These are phyloP conservation scores for Nakazawaea populi DNA, from an alignment of 805 yeast species.

Conservation along the genomic window DNA sequence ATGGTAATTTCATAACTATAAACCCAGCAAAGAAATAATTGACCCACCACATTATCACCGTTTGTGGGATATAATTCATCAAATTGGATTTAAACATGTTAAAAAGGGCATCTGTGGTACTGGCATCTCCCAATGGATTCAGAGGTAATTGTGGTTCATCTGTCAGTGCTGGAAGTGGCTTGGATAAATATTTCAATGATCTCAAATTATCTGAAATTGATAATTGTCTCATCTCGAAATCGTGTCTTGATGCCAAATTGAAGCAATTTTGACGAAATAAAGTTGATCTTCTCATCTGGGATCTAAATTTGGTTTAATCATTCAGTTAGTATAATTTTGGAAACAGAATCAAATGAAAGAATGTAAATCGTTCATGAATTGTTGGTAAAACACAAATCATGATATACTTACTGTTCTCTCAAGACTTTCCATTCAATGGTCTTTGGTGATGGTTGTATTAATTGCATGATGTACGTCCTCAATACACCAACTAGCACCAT, in stretches of 20 bases:
- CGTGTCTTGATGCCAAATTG: conserved; percentile 40
- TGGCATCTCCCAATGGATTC: conserved; percentile 69
- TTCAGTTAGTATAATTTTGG: no score
- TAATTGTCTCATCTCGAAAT: conserved; percentile 48
- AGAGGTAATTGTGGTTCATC: conserved; percentile 29
- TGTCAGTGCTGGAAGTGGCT: conserved; percentile 36
- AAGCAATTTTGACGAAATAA: conserved; percentile 49
- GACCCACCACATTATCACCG: conserved; percentile 94
- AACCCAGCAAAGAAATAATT: conserved; percentile 90
- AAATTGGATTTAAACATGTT: conserved; percentile 76
- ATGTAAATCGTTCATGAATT: no score
- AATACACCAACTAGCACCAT: conserved; percentile 85
- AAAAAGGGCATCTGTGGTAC: conserved; percentile 65
- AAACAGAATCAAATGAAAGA: no score
- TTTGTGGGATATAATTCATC: conserved; percentile 85
- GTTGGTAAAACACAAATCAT: neutral
- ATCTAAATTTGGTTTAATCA: conserved; percentile 21
- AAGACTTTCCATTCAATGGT: conserved; percentile 43
- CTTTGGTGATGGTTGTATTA: conserved; percentile 56
- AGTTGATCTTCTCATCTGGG: conserved; percentile 54
- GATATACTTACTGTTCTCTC: conserved; percentile 38
- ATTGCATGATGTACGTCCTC: conserved; percentile 58
- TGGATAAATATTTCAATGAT: conserved; percentile 45
- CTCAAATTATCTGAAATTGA: conserved; percentile 42
- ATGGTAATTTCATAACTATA: conserved; percentile 82